These are phyloP conservation scores for Mycosarcoma mackinlayi DNA, from an alignment of 1,284 basidiomycete species.

Conservation along the genomic window DNA sequence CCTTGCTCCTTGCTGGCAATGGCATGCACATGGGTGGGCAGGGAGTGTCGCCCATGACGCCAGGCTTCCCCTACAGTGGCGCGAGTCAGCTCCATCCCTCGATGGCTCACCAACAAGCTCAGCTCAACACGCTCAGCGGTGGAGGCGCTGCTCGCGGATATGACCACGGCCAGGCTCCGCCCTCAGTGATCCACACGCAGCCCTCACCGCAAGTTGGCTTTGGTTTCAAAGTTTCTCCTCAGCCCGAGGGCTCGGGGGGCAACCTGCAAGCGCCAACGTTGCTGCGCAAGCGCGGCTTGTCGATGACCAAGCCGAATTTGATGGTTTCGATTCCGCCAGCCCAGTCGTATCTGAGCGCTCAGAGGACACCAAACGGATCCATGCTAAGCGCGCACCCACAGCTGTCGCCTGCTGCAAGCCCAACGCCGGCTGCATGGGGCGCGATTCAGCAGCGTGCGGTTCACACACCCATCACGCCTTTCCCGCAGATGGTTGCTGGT, in stretches of 20 bases:
- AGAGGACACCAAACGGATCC: slow-evolving; percentile 23
- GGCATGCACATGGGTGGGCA: slow-evolving; percentile 24
- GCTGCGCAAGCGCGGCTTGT: slow-evolving; percentile 59
- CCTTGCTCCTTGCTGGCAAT: slow-evolving; percentile 29
- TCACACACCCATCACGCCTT: slow-evolving; percentile 59
- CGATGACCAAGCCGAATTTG: slow-evolving; percentile 60
- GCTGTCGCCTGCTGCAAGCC: slow-evolving; percentile 40
- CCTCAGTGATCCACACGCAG: slow-evolving; percentile 54
- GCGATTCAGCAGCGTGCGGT: slow-evolving; percentile 59
- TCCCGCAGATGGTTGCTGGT: slow-evolving; percentile 47
- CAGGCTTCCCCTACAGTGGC: slow-evolving; percentile 24
- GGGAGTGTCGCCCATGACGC: slow-evolving; percentile 38
- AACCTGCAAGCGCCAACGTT: slow-evolving; percentile 45
- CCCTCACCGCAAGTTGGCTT: slow-evolving; percentile 49
- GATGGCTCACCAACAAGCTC: slow-evolving; percentile 26
- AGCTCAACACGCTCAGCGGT: slow-evolving; percentile 30
- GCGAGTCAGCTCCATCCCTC: slow-evolving; percentile 10
- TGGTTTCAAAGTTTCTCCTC: slow-evolving; percentile 19
- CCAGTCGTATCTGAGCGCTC: slow-evolving; percentile 51
- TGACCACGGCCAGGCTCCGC: slow-evolving; percentile 26
- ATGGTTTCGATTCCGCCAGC: slow-evolving; percentile 60
- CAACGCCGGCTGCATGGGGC: slow-evolving; percentile 55
- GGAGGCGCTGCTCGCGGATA: slow-evolving; percentile 16
- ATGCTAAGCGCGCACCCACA: slow-evolving; percentile 47
- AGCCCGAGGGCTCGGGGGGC: slow-evolving; percentile 7